Conservation (phyloP, 163 green algal species). For the Scenedesmus sp. region DNA sequence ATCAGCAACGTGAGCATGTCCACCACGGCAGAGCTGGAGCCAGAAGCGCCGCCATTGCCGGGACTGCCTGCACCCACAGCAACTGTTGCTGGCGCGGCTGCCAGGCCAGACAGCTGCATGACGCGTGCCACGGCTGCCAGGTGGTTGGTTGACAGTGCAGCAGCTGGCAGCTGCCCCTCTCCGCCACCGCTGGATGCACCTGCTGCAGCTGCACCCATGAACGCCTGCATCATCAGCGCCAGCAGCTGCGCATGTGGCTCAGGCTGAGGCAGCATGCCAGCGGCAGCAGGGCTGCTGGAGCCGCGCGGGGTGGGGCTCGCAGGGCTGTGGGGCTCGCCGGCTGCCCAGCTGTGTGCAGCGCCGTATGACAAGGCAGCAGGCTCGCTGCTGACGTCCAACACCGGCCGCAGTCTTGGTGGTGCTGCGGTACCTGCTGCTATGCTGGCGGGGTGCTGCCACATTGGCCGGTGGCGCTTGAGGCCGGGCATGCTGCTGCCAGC, state of each 20-base stretch:
- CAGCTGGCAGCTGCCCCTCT: conserved; percentile 1
- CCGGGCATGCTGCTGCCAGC: not conserved
- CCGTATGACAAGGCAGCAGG: not conserved
- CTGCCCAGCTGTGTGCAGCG: not conserved
- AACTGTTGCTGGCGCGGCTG: not conserved
- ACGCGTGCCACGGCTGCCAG: conserved; percentile 36
- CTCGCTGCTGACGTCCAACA: conserved; percentile 46
- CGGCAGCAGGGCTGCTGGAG: not conserved
- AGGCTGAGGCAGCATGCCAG: not conserved
- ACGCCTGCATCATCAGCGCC: conserved; percentile 37
- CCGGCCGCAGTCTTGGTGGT: not conserved
- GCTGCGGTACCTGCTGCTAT: not conserved
- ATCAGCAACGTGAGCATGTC: conserved; percentile 18
- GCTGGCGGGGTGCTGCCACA: conserved; percentile 1
- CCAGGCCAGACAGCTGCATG: conserved; percentile 36
- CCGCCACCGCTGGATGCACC: not conserved
- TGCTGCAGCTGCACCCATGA: conserved; percentile 30
- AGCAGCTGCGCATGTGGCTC: conserved; percentile 14
- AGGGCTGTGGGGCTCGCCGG: not conserved
- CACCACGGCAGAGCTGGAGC: not conserved
- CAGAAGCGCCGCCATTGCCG: not conserved
- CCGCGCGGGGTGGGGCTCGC: not conserved
- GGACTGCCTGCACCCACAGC: not conserved
- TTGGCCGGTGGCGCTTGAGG: conserved; percentile 10
- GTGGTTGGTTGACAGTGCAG: conserved; percentile 20